Evolutionary conservation across 768 basidiomycete genomes (phyloP), one percentile per base, ranked within the genome.

Genomic region (Phylloporus arenicola): DNA sequence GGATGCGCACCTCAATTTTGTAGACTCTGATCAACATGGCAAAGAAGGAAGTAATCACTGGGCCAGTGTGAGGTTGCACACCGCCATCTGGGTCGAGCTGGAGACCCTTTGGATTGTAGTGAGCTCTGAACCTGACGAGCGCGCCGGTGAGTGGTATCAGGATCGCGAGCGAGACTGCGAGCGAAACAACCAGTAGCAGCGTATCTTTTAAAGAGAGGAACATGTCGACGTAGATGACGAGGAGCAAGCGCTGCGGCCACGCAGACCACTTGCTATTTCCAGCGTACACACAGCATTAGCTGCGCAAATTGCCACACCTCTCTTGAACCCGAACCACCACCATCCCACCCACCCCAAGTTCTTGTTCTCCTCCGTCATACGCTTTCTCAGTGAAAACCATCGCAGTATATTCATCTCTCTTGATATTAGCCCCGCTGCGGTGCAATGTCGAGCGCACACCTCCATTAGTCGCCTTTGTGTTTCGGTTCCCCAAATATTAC

Each of bases 61-160:
- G 90, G 30, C 83, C 84, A 5, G 86, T 84, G 58, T 88, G 81
- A 0, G 87, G 80, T 64, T 83, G 77, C n/a, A 80, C 84, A 42
- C 77, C 82, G 29, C 85, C 88, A 61, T 89, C 88, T 27, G 76
- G 71, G 65, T 91, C 89, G 35, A 92, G 75, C 46, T 84, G 86
- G 35, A 92, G 80, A 31, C 85, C 87, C 65, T 86, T 87, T 3
- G 90, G 90, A 61, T 87, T 88, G 72, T 87, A 92, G 63, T 92
- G 89, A 27, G 86, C 87, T 67, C 90, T 76, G 64, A 87, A 82
- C 42, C 88, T 77, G 8, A 91, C 83, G 10, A 90, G 73, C 12
- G 83, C 74, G 4, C 88, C 88, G 8, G 80, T 75, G 12, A 88
- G 68, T 11, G 82, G 80, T 5, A 88, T 78, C 16, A 80, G 69